Conservation (phyloP, 2,329 filamentous ascomycete genomes). For the Trichoderma koningii region DNA sequence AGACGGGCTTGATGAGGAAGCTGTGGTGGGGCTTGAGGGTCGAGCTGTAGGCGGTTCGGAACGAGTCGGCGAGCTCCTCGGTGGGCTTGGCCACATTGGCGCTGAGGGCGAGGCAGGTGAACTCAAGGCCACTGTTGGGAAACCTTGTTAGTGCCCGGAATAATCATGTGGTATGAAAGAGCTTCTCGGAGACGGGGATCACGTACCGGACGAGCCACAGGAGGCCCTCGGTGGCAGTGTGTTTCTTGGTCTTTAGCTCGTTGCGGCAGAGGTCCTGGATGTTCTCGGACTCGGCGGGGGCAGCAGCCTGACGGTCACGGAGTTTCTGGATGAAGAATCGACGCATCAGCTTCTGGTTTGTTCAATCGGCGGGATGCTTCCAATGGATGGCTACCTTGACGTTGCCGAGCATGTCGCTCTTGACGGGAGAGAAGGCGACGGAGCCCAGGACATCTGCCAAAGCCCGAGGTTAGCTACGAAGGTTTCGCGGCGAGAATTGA, state of each 20-base stretch:
- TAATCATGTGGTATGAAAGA: no score
- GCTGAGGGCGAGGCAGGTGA: conserved; percentile 82
- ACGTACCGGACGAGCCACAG: conserved; percentile 85
- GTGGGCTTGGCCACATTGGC: conserved; percentile 68
- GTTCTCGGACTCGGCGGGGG: conserved; percentile 76
- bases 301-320: conserved; percentile 75
- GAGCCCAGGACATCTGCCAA: conserved; percentile 61
- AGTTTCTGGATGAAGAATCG: conserved; percentile 67
- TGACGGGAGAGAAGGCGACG: conserved; percentile 85
- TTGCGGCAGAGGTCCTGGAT: conserved; percentile 83
- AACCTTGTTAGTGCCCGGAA: conserved; percentile 3
- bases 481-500: neutral
- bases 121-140: conserved; percentile 77
- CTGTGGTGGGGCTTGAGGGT: conserved; percentile 92
- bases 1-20: conserved; percentile 87
- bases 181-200: no score
- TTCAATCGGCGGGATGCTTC: neutral
- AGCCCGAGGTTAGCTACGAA: neutral
- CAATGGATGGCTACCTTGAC: conserved; percentile 64
- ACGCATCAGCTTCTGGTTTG: conserved; percentile 30
- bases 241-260: conserved; percentile 87
- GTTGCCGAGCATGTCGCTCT: conserved; percentile 88
- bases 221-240: conserved; percentile 83
- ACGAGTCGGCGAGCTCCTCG: conserved; percentile 82
- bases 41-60: conserved; percentile 78